Evolutionary conservation across 1,139 yeast species (phyloP).

Genomic region (Scheffersomyces illinoinensis): DNA sequence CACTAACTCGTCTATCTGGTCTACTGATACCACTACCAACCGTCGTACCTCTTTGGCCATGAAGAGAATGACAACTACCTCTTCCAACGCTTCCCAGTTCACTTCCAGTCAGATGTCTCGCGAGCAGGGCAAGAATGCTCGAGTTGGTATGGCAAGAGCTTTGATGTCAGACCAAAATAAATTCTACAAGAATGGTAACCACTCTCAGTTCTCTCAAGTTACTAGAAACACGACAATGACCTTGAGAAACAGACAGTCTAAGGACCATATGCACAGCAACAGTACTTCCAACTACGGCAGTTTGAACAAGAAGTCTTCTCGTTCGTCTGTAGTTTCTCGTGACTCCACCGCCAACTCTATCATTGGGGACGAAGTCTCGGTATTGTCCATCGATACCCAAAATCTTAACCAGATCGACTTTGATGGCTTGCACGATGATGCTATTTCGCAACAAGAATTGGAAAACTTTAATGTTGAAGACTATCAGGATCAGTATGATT

Average conservation of each 20-base stretch:
- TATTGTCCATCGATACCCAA: constrained; percentile 37
- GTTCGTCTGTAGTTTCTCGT: constrained; percentile 36
- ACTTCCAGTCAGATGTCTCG: constrained; percentile 17
- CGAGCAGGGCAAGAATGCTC: constrained; percentile 10
- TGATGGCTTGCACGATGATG: constrained; percentile 14
- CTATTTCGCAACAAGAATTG: constrained; percentile 17
- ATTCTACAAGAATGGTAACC: constrained; percentile 25
- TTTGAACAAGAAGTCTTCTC: constrained; percentile 34
- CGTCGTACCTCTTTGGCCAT: constrained; percentile 30
- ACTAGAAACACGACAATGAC: constrained; percentile 14
- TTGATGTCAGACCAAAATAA: constrained; percentile 32
- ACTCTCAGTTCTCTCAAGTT: constrained; percentile 22
- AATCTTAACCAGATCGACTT: constrained; percentile 21
- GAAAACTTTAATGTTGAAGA: constrained; percentile 44
- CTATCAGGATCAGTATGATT: constrained; percentile 56
- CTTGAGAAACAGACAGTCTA: constrained; percentile 5
- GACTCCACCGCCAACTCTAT: constrained; percentile 20
- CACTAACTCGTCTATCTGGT: constrained; percentile 41
- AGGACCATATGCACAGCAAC: constrained; percentile 9
- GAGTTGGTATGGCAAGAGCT: constrained; percentile 49
- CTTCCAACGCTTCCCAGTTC: constrained; percentile 32
- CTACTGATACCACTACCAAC: constrained; percentile 31
- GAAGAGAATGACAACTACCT: constrained; percentile 33
- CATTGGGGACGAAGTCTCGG: constrained; percentile 33
- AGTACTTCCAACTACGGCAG: constrained; percentile 2